Evolutionary conservation across 805 yeast species (phyloP).

Genomic region (Tetrapisispora taiwanensis): DNA sequence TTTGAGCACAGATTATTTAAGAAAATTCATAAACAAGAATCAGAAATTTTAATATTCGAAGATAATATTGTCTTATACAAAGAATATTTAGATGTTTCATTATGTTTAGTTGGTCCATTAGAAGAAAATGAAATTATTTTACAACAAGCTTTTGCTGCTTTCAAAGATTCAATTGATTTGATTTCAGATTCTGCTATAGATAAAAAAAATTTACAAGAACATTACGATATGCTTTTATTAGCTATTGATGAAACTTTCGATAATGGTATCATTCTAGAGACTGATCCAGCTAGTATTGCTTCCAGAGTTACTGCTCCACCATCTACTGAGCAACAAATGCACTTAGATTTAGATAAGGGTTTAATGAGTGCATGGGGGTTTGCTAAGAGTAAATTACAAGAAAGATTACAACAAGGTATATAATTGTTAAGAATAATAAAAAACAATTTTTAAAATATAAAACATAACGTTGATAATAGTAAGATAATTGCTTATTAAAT

Average conservation of each 20-base stretch:
- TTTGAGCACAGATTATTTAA: slow-evolving; percentile 65
- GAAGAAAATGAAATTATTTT: slow-evolving; percentile 82
- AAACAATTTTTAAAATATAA: too few species aligned
- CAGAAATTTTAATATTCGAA: slow-evolving; percentile 74
- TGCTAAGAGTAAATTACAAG: slow-evolving; percentile 64
- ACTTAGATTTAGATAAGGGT: slow-evolving; percentile 66
- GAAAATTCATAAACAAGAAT: slow-evolving; percentile 72
- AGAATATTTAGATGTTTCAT: slow-evolving; percentile 64
- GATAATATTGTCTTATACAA: slow-evolving; percentile 77
- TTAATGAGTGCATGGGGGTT: slow-evolving; percentile 77
- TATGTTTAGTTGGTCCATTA: slow-evolving; percentile 59
- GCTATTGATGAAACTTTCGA: slow-evolving; percentile 89
- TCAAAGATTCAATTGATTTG: slow-evolving; percentile 73
- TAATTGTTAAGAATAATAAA: slow-evolving; percentile 8
- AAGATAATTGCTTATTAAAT: too few species aligned
- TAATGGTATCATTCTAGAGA: slow-evolving; percentile 86
- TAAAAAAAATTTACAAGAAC: slow-evolving; percentile 64
- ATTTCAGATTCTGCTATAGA: slow-evolving; percentile 60
- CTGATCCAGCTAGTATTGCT: slow-evolving; percentile 78
- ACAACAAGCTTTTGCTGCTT: slow-evolving; percentile 63
- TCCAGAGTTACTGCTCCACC: slow-evolving; percentile 89
- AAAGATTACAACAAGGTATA: slow-evolving; percentile 38
- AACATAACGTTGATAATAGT: not conserved
- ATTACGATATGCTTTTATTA: slow-evolving; percentile 76
- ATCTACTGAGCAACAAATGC: slow-evolving; percentile 48